A percentile compares a stretch with the other conserved stretches of the same genome.
Evolutionary conservation across 768 basidiomycete species (phyloP).

Genomic region (Udeniomyces megalosporus): DNA sequence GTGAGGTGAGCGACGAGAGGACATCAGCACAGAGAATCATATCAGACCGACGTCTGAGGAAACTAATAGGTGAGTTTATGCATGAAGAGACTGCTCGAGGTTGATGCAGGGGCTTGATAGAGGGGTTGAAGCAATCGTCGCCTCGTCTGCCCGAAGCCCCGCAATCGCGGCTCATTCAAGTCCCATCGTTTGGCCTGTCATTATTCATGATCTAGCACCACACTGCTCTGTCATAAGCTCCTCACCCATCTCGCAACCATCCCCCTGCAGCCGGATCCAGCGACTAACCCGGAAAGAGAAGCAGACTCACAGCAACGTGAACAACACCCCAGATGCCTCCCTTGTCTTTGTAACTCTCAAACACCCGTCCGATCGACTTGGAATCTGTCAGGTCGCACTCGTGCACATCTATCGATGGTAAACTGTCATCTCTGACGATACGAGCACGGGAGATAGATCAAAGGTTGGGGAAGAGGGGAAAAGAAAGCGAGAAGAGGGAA

Average conservation of each 20-base stretch:
- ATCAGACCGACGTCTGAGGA: neutral
- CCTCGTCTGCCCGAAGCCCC: too few species aligned
- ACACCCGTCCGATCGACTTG: slow-evolving; percentile 57
- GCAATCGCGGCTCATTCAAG: too few species aligned
- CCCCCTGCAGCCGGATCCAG: too few species aligned
- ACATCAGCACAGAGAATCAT: neutral
- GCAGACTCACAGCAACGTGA: slow-evolving; percentile 66
- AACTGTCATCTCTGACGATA: slow-evolving; percentile 6
- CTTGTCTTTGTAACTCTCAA: slow-evolving; percentile 58
- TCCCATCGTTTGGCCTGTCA: too few species aligned
- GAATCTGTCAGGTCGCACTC: slow-evolving; percentile 58
- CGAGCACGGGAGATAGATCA: too few species aligned
- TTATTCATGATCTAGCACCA: too few species aligned
- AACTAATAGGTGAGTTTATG: neutral
- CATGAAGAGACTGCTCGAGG: neutral
- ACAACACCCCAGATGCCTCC: slow-evolving; percentile 93
- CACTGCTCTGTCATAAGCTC: too few species aligned
- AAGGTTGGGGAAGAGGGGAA: neutral
- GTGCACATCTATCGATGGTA: slow-evolving; percentile 42
- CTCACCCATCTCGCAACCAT: too few species aligned
- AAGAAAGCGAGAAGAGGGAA: neutral
- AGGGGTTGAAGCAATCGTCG: neutral
- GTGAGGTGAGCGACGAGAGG: neutral
- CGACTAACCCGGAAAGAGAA: too few species aligned
- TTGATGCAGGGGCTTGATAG: neutral